phyloP scores from a whole-genome alignment of 768 basidiomycete species.

The Psilocybe azurescens region DNA sequence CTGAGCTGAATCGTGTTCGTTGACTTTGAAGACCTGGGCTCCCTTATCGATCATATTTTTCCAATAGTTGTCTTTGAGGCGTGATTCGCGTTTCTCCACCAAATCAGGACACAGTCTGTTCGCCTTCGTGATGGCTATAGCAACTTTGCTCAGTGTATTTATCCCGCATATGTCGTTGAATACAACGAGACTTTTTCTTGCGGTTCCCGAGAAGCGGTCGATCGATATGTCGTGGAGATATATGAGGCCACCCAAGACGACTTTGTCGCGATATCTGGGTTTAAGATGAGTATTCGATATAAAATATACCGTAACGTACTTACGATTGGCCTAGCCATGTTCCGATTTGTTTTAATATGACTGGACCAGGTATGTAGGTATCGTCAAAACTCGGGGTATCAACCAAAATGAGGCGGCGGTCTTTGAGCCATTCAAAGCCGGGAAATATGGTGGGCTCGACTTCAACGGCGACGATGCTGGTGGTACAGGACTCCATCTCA shows the following conservation, averaged over 20 bases:
- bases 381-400: constrained; percentile 7
- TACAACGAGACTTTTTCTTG: not conserved
- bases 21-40: not conserved
- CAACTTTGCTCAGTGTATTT: not conserved
- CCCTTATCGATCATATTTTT: not conserved
- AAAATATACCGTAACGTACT: not conserved
- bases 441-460: not conserved
- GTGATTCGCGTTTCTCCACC: not conserved
- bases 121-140: not conserved
- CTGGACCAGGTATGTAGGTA: not conserved
- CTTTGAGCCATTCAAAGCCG: not conserved
- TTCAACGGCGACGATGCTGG: not conserved
- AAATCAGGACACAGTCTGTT: not conserved
- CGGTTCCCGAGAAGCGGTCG: not conserved
- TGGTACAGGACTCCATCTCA: not conserved
- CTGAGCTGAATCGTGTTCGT: no score
- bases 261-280: not conserved
- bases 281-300: no score
- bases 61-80: not conserved
- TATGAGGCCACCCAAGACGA: not conserved
- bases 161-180: not conserved
- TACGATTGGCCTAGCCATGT: not conserved
- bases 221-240: not conserved
- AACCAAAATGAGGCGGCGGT: not conserved
- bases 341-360: not conserved